Evolutionary conservation across 2,329 filamentous ascomycete genomes (phyloP).

Genomic region (Aurifilum marmelostoma): DNA sequence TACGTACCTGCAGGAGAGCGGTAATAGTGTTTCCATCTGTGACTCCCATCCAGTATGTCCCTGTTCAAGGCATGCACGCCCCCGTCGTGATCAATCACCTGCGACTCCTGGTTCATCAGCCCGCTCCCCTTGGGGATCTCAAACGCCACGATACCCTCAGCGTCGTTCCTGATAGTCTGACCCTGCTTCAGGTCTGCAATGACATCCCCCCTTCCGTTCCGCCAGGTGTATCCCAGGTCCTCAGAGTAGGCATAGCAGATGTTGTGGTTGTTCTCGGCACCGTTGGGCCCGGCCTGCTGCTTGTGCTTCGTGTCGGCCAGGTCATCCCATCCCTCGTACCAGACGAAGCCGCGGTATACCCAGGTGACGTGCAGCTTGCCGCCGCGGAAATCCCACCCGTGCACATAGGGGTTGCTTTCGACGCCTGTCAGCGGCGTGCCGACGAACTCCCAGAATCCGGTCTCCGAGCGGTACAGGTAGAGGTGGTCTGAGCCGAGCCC

Average conservation of each 20-base stretch:
- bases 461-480: conserved; percentile 45
- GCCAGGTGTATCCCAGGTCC: conserved; percentile 48
- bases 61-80: conserved; percentile 54
- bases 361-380: conserved; percentile 48
- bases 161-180: conserved; percentile 45
- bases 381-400: conserved; percentile 47
- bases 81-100: conserved; percentile 48
- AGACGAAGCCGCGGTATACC: conserved; percentile 54
- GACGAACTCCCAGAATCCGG: conserved; percentile 42
- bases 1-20: conserved; percentile 38
- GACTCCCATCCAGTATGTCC: conserved; percentile 40
- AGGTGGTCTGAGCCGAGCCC: conserved; percentile 54
- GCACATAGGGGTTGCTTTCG: conserved; percentile 55
- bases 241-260: conserved; percentile 54
- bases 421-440: conserved; percentile 49
- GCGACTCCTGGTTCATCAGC: conserved; percentile 55
- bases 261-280: conserved; percentile 52
- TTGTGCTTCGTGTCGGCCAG: conserved; percentile 45
- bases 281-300: conserved; percentile 47
- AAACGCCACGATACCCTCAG: conserved; percentile 48
- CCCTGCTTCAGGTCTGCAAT: conserved; percentile 41
- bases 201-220: conserved; percentile 40
- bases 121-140: conserved; percentile 49
- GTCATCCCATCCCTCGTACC: conserved; percentile 48
- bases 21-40: conserved; percentile 47